phyloP scores from a whole-genome alignment of 2,329 filamentous ascomycete genomes.

The Niveomyces coronatus region DNA sequence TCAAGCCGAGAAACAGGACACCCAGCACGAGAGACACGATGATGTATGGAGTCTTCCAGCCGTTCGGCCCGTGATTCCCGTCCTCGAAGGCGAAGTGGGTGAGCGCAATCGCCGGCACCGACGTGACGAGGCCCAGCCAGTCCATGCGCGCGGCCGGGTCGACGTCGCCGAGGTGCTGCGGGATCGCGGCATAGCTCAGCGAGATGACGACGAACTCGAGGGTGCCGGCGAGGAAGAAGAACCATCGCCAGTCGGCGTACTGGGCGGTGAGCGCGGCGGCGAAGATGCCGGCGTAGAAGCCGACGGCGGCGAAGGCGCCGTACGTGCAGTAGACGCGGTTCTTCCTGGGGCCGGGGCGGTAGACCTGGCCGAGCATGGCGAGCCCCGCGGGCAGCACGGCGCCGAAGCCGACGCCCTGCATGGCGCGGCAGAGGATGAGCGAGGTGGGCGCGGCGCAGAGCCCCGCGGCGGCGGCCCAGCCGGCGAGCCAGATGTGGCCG shows the following conservation, averaged over 20 bases:
- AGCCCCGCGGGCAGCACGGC: slow-evolving; percentile 61
- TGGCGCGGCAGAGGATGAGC: slow-evolving; percentile 56
- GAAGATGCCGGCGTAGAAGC: slow-evolving; percentile 56
- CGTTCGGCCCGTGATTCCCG: slow-evolving; percentile 47
- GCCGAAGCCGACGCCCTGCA: slow-evolving; percentile 59
- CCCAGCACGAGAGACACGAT: slow-evolving; percentile 49
- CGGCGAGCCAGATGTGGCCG: slow-evolving; percentile 47
- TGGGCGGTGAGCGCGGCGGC: slow-evolving; percentile 53
- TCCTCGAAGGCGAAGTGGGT: slow-evolving; percentile 60
- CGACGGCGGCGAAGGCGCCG: slow-evolving; percentile 45
- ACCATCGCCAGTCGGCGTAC: slow-evolving; percentile 55
- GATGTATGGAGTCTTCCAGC: slow-evolving; percentile 58
- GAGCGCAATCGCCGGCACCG: slow-evolving; percentile 48
- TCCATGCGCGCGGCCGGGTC: slow-evolving; percentile 39
- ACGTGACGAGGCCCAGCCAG: slow-evolving; percentile 45
- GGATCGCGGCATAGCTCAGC: slow-evolving; percentile 30
- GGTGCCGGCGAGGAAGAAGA: slow-evolving; percentile 53
- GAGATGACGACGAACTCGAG: slow-evolving; percentile 36
- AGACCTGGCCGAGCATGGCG: slow-evolving; percentile 57
- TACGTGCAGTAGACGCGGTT: slow-evolving; percentile 55
- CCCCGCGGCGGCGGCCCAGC: slow-evolving; percentile 55
- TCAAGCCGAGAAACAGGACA: slow-evolving; percentile 36
- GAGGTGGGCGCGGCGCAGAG: slow-evolving; percentile 53
- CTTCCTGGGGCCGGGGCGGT: slow-evolving; percentile 61
- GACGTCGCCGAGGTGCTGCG: slow-evolving; percentile 21